A percentile compares a stretch with the other conserved stretches of the same genome.
Evolutionary conservation across 2,329 filamentous ascomycete genomes (phyloP).

Genomic region (Chrysoporthe cubensis): DNA sequence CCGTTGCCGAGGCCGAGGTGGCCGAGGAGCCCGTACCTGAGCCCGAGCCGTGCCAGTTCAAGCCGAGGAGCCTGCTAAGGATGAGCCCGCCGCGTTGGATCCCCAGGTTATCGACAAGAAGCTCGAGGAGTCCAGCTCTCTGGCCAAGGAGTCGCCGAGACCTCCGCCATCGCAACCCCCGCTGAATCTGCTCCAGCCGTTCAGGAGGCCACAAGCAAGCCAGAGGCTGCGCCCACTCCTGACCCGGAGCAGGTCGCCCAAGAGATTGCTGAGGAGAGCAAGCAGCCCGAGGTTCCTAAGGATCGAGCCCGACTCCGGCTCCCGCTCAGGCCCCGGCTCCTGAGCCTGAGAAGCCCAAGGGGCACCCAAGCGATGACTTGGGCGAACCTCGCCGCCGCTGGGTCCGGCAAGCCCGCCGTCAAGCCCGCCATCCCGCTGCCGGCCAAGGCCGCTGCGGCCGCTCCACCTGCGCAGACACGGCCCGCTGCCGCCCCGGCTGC

Average conservation of each 20-base stretch:
- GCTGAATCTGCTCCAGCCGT: conserved; percentile 33
- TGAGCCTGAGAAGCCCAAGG: conserved; percentile 52
- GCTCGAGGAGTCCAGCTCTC: conserved; percentile 64
- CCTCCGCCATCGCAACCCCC: conserved; percentile 45
- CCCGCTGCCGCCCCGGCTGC: conserved; percentile 52
- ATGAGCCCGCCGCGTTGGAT: conserved; percentile 42
- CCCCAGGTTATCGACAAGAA: conserved; percentile 70
- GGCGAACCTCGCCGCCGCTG: conserved; percentile 71
- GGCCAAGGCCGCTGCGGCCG: conserved; percentile 60
- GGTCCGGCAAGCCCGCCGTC: conserved; percentile 39
- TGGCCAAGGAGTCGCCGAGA: conserved; percentile 42
- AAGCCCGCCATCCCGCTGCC: conserved; percentile 49
- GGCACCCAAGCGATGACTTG: conserved; percentile 68
- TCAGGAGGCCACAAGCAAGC: conserved; percentile 38
- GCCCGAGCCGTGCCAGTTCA: conserved; percentile 38
- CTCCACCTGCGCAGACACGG: conserved; percentile 55
- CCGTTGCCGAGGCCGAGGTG: conserved; percentile 36
- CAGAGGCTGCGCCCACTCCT: conserved; percentile 42
- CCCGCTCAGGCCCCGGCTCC: conserved; percentile 51
- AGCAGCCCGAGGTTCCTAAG: conserved; percentile 69
- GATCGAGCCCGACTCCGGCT: conserved; percentile 60
- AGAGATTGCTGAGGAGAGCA: conserved; percentile 58
- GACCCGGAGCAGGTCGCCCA: conserved; percentile 55
- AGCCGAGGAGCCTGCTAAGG: conserved; percentile 39
- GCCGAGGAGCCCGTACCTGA: conserved; percentile 40